Base-by-base conservation (phyloP, 148 eudicot genomes). In the Persicaria maculosa region DNA sequence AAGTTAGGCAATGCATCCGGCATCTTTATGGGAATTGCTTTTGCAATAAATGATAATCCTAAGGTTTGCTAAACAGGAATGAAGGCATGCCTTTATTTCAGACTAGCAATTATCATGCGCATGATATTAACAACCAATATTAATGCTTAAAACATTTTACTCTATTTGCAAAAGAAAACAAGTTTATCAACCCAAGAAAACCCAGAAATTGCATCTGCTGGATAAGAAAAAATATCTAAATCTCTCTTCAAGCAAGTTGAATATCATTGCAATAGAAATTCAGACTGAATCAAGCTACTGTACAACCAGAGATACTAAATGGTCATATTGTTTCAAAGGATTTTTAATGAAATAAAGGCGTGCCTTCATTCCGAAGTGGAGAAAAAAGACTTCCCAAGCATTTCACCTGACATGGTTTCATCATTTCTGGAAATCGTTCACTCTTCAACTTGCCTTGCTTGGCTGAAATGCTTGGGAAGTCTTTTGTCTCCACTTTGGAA, bases 251-350 rank as follows among this genome's bases (percentile, higher is more conserved):
- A 14, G 17, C 19, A 36, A 14, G 70, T 64, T 36, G 70, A 43
- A 46, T 17, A 65, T 65, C 19, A 40, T 36, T 43, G 45, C 44
- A 36, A 40, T 0, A 4, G 12, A 59, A 10, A 22, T 22, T 25
- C 15, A 59, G 67, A 59, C 67, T 9, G 19, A 25, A 59, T 20
- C 1, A 59, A 59, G 40, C 25, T 59, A 59, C 43, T 59, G 67
- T 20, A 31, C 40, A 31, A 31, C 2, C 40, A 31, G 40, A 31
- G 40, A 31, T 31, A 31, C 40, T 31, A 59, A 59, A 19, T 25
- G 67, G 67, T 59, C 67, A 22, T 59, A 59, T 22, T 22, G 70
- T 65, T 16, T 43, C 70, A 65, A 43, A 65, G 9, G 19, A 40
- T 46, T 46, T 40, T 40, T 43, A 65, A 31, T 31, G 40, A 31